Evolutionary conservation across 1,284 basidiomycete species (phyloP), one percentile per base, ranked within the genome.

Genomic region (Moniliella sp.): DNA sequence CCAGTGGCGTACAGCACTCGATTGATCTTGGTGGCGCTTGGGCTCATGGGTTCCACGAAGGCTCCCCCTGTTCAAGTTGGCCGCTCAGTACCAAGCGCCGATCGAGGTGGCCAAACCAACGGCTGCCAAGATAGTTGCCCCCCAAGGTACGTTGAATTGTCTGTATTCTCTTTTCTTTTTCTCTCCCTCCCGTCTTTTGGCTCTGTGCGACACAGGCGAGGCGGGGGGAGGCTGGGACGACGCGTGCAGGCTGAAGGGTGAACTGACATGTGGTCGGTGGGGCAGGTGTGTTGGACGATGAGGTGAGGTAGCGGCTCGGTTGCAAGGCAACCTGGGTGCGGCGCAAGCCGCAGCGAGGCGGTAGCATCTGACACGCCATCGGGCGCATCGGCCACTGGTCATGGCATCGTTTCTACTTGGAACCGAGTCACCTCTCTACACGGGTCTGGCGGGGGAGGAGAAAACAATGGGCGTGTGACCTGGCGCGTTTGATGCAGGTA

Each of bases 31-130:
- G 67, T 12, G 67, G 66, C 43, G 62, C 59, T 32, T 67, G 64
- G 62, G 66, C 67, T 21, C 66, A 68, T 43, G 66, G 66, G 9
- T 65, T 61, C 42, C 52, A 61, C 16, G 64, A 66, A 41, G 66
- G 66, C 3, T 64, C 62, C 32, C 66, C 0, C 52, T 64, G 12
- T 54, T 61, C 19, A 42, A 38, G 4, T 51, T 68, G 12, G 62
- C 64, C 1, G 55, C 62, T 7, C 11, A 16, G 9, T 31, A 11
- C 15, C 7, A 33, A 34, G 11, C 19, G 32, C 30, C 32, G 3
- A 42, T 42, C 11, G 36, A 27, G n/a, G 35, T 48, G 8, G 38
- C 47, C 8, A 40, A 27, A 4, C 33, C 46, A 8, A 31, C 39
- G 10, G 35, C 45, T 7, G 39, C 41, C 3, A 33, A 43, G 3